Evolutionary conservation across 2,329 filamentous ascomycete species (phyloP), one percentile per base, ranked within the genome.

Genomic region (Phyllosticta citrichinensis): DNA sequence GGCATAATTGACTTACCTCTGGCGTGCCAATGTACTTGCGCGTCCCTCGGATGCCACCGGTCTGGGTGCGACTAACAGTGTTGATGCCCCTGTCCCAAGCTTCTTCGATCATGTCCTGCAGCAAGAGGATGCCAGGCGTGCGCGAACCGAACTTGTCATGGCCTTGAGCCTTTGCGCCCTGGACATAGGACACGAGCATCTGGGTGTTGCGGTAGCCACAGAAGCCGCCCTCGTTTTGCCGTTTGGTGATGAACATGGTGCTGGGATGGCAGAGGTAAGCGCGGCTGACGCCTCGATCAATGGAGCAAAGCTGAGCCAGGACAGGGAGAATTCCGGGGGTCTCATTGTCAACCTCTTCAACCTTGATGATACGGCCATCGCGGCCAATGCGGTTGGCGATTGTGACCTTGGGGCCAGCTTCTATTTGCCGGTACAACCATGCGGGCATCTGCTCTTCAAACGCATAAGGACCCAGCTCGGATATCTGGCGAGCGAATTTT

Each of bases 181-280:
- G 83, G 20, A 97, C 83, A 70, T 90, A 92, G 0, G 91, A 93
- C 14, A 87, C 77, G 66, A 97, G 74, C 86, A 95, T 95, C 71
- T 97, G 94, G 33, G 96, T 95, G 69, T 96, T 97, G 51, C 93
- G 83, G 71, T 97, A 97, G 3, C 93, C 93, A 70, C 93, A 97
- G 71, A 97, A 97, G 5, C 91, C 89, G 22, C 91, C 91, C 76
- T 96, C 92, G n/a, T 81, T 82, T 58, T 95, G 70, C 0, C 70
- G 79, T 68, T 96, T 96, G 57, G 88, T 89, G 25, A 97, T 81
- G 68, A 97, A 92, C 56, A 85, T 80, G 0, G 91, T 87, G 55
- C 80, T 79, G 1, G 87, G 82, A 68, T 91, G 85, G 71, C 92
- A 97, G 35, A 96, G 78, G 68, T 91, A 96, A 5, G 89, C 89